phyloP scores from a whole-genome alignment of 129 eudicot species.

The Deinandra increscens region DNA sequence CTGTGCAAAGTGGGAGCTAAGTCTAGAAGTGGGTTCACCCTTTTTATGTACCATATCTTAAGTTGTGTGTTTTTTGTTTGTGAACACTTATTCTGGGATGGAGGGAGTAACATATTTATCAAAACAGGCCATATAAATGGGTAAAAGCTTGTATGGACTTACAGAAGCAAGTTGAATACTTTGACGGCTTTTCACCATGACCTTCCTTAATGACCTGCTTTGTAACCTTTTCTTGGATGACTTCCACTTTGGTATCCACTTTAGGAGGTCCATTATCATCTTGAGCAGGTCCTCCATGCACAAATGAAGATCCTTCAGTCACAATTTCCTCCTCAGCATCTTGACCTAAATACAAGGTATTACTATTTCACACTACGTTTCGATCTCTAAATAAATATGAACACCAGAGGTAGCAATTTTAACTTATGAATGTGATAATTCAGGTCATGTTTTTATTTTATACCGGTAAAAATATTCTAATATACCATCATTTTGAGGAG shows the following conservation, averaged over 20 bases:
- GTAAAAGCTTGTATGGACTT: slow-evolving; percentile 35
- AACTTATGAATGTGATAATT: not conserved
- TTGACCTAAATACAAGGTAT: slow-evolving; percentile 32
- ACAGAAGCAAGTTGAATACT: slow-evolving; percentile 96
- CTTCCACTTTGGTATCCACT: slow-evolving; percentile 60
- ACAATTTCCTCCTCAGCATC: slow-evolving; percentile 60
- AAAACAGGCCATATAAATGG: not conserved
- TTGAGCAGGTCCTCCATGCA: slow-evolving; percentile 69
- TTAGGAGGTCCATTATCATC: slow-evolving; percentile 76
- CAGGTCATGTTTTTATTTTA: not conserved
- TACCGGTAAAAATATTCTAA: not conserved
- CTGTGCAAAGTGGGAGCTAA: too few relatives aligned
- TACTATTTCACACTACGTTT: not conserved
- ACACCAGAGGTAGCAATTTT: not conserved
- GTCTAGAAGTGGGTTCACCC: too few relatives aligned
- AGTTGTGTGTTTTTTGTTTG: not conserved
- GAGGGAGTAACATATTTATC: not conserved
- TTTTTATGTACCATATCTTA: not conserved
- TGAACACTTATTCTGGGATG: not conserved
- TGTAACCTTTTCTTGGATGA: slow-evolving; percentile 85
- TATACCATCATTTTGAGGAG: slow-evolving; percentile 29
- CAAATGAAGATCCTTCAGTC: slow-evolving; percentile 68
- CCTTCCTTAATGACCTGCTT: slow-evolving; percentile 94
- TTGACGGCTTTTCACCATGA: slow-evolving; percentile 94
- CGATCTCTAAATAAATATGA: not conserved